These are phyloP conservation scores for Aureococcus anophagefferens DNA, from an alignment of 108 stramenopile genomes.

Conservation along the genomic window DNA sequence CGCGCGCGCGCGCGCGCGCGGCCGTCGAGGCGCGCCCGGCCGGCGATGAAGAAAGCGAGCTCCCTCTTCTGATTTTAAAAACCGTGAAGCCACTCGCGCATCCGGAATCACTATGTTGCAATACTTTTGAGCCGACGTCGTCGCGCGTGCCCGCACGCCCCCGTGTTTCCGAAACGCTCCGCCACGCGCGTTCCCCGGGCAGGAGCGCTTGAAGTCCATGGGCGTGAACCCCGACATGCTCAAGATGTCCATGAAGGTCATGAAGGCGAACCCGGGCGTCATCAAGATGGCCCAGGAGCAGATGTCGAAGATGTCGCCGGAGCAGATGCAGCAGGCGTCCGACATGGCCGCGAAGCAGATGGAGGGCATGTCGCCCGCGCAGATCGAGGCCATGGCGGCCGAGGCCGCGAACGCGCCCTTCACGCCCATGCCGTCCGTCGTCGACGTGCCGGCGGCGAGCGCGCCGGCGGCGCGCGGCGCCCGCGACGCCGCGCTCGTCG, in stretches of 20 bases:
- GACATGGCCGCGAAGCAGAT: background rate
- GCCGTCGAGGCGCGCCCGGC: too few relatives aligned
- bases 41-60: too few relatives aligned
- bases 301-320: background rate
- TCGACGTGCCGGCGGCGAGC: background rate
- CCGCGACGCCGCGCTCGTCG: background rate
- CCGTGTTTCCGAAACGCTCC: too few relatives aligned
- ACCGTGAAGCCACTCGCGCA: too few relatives aligned
- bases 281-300: background rate
- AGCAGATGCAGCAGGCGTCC: background rate
- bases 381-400: background rate
- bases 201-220: background rate
- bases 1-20: too few relatives aligned
- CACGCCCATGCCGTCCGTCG: background rate
- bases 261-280: background rate
- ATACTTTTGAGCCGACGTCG: too few relatives aligned
- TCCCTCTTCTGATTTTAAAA: too few relatives aligned
- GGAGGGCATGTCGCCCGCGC: background rate
- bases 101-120: too few relatives aligned
- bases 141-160: too few relatives aligned
- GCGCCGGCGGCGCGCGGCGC: background rate
- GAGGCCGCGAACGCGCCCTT: background rate
- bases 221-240: background rate
- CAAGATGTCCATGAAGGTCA: background rate
- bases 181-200: too few relatives aligned